These are phyloP conservation scores for Senna siamea DNA, from an alignment of 306 rosid species.

Conservation along the genomic window DNA sequence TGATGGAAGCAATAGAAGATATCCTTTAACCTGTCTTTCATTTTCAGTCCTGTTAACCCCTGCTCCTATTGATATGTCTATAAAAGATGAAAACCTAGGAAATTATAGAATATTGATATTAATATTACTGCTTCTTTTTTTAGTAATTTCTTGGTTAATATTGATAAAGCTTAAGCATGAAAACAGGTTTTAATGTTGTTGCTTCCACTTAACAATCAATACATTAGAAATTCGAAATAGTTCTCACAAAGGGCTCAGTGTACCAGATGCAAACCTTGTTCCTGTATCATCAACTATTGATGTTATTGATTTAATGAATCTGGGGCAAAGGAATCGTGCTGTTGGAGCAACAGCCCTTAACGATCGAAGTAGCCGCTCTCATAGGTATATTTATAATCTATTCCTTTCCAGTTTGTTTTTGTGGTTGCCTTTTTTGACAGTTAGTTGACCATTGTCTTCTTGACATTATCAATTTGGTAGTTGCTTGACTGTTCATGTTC, in stretches of 20 bases:
- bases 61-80: slow-evolving; percentile 6
- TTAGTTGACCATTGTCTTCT: slow-evolving; percentile 35
- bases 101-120: slow-evolving; percentile 10
- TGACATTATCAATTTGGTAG: slow-evolving; percentile 56
- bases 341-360: slow-evolving; percentile 97
- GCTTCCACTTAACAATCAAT: slow-evolving; percentile 55
- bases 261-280: slow-evolving; percentile 85
- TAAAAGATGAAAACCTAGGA: neutral
- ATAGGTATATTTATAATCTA: slow-evolving; percentile 58
- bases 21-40: slow-evolving; percentile 61
- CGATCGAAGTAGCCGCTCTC: slow-evolving; percentile 97
- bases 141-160: neutral
- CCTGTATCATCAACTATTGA: slow-evolving; percentile 79
- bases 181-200: slow-evolving; percentile 2
- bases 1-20: slow-evolving; percentile 91
- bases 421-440: neutral
- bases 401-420: slow-evolving; percentile 14
- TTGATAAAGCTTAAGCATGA: slow-evolving; percentile 16
- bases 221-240: slow-evolving; percentile 93
- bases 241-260: slow-evolving; percentile 85
- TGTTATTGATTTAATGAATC: slow-evolving; percentile 91
- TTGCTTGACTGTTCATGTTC: slow-evolving; percentile 97
- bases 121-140: neutral
- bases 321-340: slow-evolving; percentile 89
- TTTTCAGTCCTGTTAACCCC: too few relatives aligned